These are phyloP conservation scores for Tetradesmus lagerheimii DNA, from an alignment of 139 green algal genomes.

Conservation along the genomic window DNA sequence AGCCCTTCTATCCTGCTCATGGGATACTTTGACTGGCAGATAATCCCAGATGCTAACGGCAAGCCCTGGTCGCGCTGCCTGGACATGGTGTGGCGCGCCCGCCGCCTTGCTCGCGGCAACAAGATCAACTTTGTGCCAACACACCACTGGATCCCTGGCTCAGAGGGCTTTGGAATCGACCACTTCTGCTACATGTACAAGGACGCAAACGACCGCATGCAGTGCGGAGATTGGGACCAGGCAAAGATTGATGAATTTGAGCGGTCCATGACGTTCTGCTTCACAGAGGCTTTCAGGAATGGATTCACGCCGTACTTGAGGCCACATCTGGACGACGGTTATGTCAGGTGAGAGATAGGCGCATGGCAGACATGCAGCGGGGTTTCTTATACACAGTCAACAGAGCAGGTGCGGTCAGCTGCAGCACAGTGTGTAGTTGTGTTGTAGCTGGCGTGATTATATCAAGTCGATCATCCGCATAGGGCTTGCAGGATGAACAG, in stretches of 20 bases:
- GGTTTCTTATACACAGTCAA: too few relatives aligned
- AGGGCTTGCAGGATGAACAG: neutral
- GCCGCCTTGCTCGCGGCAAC: neutral
- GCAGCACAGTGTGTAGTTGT: too few relatives aligned
- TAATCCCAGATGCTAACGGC: neutral
- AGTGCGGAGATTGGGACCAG: neutral
- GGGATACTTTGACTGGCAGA: constrained; percentile 45
- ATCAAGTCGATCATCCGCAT: neutral
- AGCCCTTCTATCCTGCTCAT: constrained; percentile 45
- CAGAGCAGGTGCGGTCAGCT: too few relatives aligned
- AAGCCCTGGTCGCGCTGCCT: constrained; percentile 45
- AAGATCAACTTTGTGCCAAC: constrained; percentile 49
- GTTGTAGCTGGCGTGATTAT: too few relatives aligned
- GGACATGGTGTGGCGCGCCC: constrained; percentile 41
- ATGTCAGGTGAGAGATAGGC: neutral
- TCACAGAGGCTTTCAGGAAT: constrained; percentile 34
- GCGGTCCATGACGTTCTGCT: constrained; percentile 43
- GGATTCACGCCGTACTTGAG: constrained; percentile 47
- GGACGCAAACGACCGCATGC: neutral
- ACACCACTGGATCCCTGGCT: constrained; percentile 44
- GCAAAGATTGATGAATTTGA: constrained; percentile 18
- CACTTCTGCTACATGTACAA: constrained; percentile 41
- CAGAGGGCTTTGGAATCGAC: constrained; percentile 4
- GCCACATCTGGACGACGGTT: constrained; percentile 46
- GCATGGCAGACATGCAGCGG: too few relatives aligned